Evolutionary conservation across 306 rosid species (phyloP).

Genomic region (Cucumis hystrix): DNA sequence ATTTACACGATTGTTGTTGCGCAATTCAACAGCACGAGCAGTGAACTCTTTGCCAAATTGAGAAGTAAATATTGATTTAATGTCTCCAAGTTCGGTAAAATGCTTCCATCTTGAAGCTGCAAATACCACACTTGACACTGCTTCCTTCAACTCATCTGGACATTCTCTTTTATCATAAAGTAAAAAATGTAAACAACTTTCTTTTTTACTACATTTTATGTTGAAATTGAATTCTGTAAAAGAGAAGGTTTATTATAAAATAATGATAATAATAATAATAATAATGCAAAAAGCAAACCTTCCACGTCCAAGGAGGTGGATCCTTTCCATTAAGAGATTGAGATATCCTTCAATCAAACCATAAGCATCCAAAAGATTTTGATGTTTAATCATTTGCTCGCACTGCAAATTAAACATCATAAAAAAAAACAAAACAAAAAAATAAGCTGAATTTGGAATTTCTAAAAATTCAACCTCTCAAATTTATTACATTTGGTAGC

Average conservation of each 20-base stretch:
- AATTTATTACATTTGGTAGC: no score
- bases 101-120: conserved; percentile 69
- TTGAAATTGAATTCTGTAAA: background rate
- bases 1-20: conserved; percentile 33
- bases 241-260: background rate
- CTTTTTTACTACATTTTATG: no score
- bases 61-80: conserved; percentile 33
- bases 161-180: conserved; percentile 33
- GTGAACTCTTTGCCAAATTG: conserved; percentile 39
- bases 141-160: conserved; percentile 46
- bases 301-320: conserved; percentile 27
- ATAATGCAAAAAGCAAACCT: conserved; percentile 3
- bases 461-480: no score
- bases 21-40: conserved; percentile 29
- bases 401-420: conserved; percentile 12
- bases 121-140: conserved; percentile 38
- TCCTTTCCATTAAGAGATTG: conserved; percentile 25
- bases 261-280: background rate
- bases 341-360: conserved; percentile 38
- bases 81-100: conserved; percentile 56
- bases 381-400: conserved; percentile 46
- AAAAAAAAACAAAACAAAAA: no score
- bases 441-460: no score
- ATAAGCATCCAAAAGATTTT: conserved; percentile 40
- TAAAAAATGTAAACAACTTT: background rate